These are phyloP conservation scores for Stachybotrys chartarum DNA, from an alignment of 2,329 filamentous ascomycete species.

Conservation along the genomic window DNA sequence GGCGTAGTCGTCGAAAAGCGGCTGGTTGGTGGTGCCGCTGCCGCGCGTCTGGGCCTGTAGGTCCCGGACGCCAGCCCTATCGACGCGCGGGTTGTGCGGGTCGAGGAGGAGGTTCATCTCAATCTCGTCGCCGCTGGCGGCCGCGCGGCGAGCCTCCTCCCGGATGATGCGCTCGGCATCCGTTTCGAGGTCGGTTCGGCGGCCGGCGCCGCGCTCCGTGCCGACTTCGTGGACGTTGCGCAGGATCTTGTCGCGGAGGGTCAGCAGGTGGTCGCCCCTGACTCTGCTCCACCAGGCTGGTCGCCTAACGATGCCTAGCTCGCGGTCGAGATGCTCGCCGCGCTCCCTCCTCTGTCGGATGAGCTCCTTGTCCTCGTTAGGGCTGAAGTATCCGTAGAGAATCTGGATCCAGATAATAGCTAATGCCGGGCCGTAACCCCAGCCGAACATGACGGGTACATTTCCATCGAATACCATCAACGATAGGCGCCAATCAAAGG, in stretches of 20 bases:
- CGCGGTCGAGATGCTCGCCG: slow-evolving; percentile 47
- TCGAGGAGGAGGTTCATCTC: slow-evolving; percentile 28
- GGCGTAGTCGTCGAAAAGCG: slow-evolving; percentile 11
- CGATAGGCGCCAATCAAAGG: slow-evolving; percentile 53
- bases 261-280: slow-evolving; percentile 34
- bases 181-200: slow-evolving; percentile 24
- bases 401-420: slow-evolving; percentile 49
- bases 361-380: slow-evolving; percentile 66
- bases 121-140: slow-evolving; percentile 22
- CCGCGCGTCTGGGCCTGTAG: slow-evolving; percentile 9
- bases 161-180: slow-evolving; percentile 28
- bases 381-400: slow-evolving; percentile 50
- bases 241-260: slow-evolving; percentile 44
- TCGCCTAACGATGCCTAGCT: slow-evolving; percentile 53
- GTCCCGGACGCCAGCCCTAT: slow-evolving; percentile 20
- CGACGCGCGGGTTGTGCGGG: slow-evolving; percentile 19
- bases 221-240: slow-evolving; percentile 50
- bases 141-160: slow-evolving; percentile 22
- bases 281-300: slow-evolving; percentile 61
- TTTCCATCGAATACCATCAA: slow-evolving; percentile 48
- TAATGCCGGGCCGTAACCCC: slow-evolving; percentile 54
- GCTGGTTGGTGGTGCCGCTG: slow-evolving; percentile 1
- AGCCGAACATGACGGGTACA: slow-evolving; percentile 49
- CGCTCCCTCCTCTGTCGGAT: slow-evolving; percentile 54
- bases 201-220: slow-evolving; percentile 36